A percentile compares a stretch with the other conserved stretches of the same genome.
Conservation (phyloP, 75 land plant species). For the Cunninghamia lanceolata region DNA sequence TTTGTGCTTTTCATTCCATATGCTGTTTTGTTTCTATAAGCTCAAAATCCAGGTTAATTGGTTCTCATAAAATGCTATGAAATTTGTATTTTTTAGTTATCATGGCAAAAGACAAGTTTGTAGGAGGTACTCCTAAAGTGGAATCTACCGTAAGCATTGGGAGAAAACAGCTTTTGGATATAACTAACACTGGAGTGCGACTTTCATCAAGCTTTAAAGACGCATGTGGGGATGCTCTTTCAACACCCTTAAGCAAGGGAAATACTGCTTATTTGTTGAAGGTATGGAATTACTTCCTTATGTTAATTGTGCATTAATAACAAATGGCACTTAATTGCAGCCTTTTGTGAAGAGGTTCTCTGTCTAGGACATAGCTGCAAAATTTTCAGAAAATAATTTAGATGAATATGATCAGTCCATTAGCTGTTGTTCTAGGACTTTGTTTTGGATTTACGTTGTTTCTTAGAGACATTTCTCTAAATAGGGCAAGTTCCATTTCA, state of each 20-base stretch:
- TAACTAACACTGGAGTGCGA: constrained; percentile 10
- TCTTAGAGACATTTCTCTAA: not conserved
- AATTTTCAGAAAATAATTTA: not conserved
- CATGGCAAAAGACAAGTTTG: not conserved
- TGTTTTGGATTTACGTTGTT: not conserved
- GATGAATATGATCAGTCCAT: not conserved
- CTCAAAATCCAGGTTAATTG: not conserved
- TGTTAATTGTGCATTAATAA: not conserved
- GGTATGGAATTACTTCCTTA: constrained; percentile 6
- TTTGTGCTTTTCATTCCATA: not conserved
- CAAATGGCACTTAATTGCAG: not conserved
- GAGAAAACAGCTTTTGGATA: not conserved
- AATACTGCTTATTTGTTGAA: constrained; percentile 2
- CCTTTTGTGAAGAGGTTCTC: not conserved
- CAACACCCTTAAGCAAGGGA: constrained; percentile 7
- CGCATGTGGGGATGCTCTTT: not conserved
- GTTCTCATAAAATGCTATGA: not conserved
- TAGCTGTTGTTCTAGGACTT: not conserved
- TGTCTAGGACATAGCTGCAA: not conserved
- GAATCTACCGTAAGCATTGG: not conserved
- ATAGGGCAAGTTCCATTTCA: not conserved
- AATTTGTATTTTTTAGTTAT: not conserved
- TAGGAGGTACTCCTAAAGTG: not conserved
- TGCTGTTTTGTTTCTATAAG: not conserved
- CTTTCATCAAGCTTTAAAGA: not conserved